Percentiles rank a stretch among this genome's conserved stretches.
phyloP scores from a whole-genome alignment of 2,329 filamentous ascomycete species.

The Epichloe amarillans region DNA sequence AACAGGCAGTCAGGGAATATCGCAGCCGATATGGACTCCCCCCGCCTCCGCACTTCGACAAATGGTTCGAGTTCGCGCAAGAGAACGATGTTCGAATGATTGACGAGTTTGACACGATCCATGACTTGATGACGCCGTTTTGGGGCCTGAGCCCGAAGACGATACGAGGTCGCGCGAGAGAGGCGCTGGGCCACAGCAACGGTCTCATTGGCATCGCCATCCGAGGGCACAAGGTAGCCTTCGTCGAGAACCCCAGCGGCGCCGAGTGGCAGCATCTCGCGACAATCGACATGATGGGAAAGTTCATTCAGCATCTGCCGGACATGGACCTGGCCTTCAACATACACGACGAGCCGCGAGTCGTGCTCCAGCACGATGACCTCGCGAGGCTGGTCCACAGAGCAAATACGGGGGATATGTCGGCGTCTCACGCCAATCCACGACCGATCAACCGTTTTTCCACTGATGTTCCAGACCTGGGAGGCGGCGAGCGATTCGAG shows the following conservation, averaged over 20 bases:
- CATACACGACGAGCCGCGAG: constrained; percentile 83
- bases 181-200: constrained; percentile 76
- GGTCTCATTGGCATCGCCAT: constrained; percentile 67
- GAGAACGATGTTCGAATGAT: constrained; percentile 62
- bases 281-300: constrained; percentile 66
- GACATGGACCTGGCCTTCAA: constrained; percentile 98
- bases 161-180: constrained; percentile 62
- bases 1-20: constrained; percentile 70
- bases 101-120: constrained; percentile 85
- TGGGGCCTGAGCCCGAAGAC: constrained; percentile 76
- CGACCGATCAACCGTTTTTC: constrained; percentile 25
- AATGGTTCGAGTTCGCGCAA: constrained; percentile 82
- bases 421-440: constrained; percentile 35
- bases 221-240: constrained; percentile 57
- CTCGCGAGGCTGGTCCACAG: constrained; percentile 55
- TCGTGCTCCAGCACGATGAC: constrained; percentile 75
- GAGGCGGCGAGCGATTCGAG: constrained; percentile 64
- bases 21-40: constrained; percentile 64
- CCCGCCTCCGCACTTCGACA: constrained; percentile 84
- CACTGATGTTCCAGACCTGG: not conserved
- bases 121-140: constrained; percentile 73
- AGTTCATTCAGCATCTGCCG: constrained; percentile 68
- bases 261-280: constrained; percentile 76
- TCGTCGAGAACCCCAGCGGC: constrained; percentile 49
- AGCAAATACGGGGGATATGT: constrained; percentile 52